Evolutionary conservation across 192 early-diverging fungal species (phyloP), one percentile per base, ranked within the genome.

Genomic region (Mortierella hygrophila): DNA sequence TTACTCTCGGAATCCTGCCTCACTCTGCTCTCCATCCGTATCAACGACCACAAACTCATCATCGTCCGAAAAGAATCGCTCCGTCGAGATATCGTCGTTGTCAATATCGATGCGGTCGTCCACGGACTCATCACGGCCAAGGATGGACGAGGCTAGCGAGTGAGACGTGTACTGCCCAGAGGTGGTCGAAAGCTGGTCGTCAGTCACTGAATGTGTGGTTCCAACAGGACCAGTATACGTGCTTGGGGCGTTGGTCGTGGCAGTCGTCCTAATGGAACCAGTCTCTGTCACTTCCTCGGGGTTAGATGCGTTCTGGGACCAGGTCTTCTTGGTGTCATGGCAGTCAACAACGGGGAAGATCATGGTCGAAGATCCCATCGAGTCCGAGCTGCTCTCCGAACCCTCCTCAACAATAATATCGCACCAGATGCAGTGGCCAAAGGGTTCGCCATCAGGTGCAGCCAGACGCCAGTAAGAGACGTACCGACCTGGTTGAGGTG

Each of bases 371-470:
- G 88, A 82, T 42, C 83, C 80, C 21, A 88, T 68, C 60, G 79
- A 89, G n/a, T 88, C 83, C n/a, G 76, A 77, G 46, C 87, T 73
- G 52, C 82, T 85, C n/a, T 86, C 88, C 2, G 80, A 84, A 4
- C 78, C 72, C 65, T 90, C 89, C 76, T 91, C 90, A 9, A 95
- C 94, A 23, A 77, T 60, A 57, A 95, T 91, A 35, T 91, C 88
- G 74, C 94, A 95, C 94, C 94, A 95, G 47, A 94, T 55, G 37
- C 88, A 86, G 68, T 94, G 90, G 9, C 94, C 94, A 88, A 95
- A 95, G 55, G 89, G 90, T 40, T 88, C 88, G 11, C 94, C 94
- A 5, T 90, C 76, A 10, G 92, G 90, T 3, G 90, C 88, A 69
- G 89, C 90, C 74, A 95, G 79, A 11, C 93, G 88, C 91, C 94